A percentile compares a stretch with the other conserved stretches of the same genome.
Conservation (phyloP, 768 basidiomycete genomes). For the Calvatia gigantea region DNA sequence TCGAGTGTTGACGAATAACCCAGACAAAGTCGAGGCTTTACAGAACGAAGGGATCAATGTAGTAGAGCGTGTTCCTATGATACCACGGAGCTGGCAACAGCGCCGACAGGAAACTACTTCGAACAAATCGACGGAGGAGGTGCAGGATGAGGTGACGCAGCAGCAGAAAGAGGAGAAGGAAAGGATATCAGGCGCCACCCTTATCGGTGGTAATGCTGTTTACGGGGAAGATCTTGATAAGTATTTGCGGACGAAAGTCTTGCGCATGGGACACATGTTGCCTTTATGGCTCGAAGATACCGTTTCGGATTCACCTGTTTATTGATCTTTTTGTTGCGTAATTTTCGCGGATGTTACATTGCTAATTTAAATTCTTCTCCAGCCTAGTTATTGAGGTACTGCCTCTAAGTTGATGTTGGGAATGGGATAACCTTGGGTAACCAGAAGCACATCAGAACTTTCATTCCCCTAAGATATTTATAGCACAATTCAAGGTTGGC, state of each 20-base stretch:
- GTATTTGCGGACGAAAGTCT: slow-evolving; percentile 94
- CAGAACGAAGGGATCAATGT: slow-evolving; percentile 80
- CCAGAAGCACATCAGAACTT: no score
- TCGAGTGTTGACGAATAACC: slow-evolving; percentile 92
- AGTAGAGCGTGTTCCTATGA: slow-evolving; percentile 87
- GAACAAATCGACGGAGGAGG: slow-evolving; percentile 17
- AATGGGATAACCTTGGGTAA: no score
- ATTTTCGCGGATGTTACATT: slow-evolving; percentile 3
- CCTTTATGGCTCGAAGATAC: slow-evolving; percentile 49
- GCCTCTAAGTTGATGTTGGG: neutral
- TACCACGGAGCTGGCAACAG: slow-evolving; percentile 83
- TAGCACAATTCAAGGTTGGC: no score
- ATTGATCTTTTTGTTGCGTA: slow-evolving; percentile 17
- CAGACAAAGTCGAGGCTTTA: slow-evolving; percentile 90
- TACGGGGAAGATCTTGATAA: slow-evolving; percentile 87
- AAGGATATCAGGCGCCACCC: slow-evolving; percentile 60
- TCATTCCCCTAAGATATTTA: neutral
- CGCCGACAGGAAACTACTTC: slow-evolving; percentile 30
- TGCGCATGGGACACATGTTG: slow-evolving; percentile 95
- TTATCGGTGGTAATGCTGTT: slow-evolving; percentile 76
- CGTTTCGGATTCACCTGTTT: slow-evolving; percentile 14
- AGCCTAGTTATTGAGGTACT: neutral
- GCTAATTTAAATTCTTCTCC: neutral
- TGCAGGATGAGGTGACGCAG: slow-evolving; percentile 14
- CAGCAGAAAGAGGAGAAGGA: slow-evolving; percentile 30